A percentile compares a stretch with the other conserved stretches of the same genome.
These are phyloP conservation scores for Trichoderma virens DNA, from an alignment of 495 filamentous ascomycete genomes.

Conservation along the genomic window DNA sequence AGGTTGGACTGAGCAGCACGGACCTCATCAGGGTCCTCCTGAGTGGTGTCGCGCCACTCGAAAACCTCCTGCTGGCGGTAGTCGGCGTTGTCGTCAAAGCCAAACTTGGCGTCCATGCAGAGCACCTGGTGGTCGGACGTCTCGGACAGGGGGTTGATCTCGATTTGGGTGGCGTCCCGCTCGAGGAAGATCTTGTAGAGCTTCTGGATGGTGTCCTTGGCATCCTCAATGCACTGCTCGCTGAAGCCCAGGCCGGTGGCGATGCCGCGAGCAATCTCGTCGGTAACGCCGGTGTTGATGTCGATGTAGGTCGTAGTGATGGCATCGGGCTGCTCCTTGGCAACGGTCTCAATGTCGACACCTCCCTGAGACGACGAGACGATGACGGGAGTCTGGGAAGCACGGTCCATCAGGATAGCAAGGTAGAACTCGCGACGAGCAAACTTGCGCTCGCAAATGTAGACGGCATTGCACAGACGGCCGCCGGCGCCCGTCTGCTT, in stretches of 20 bases:
- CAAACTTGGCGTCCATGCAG: slow-evolving; percentile 98
- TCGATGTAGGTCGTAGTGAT: slow-evolving; percentile 89
- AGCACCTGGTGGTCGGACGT: slow-evolving; percentile 95
- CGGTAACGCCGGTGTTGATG: slow-evolving; percentile 91
- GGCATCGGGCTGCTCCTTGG: slow-evolving; percentile 93
- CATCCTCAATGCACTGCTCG: slow-evolving; percentile 90
- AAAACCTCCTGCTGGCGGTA: slow-evolving; percentile 97
- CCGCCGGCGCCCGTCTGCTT: slow-evolving; percentile 94
- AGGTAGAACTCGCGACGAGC: slow-evolving; percentile 98
- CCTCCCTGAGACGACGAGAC: slow-evolving; percentile 96
- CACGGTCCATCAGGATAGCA: slow-evolving; percentile 94
- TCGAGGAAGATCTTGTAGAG: slow-evolving; percentile 98
- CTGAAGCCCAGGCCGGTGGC: slow-evolving; percentile 92
- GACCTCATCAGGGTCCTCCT: slow-evolving; percentile 97
- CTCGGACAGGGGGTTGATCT: slow-evolving; percentile 97
- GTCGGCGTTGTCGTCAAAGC: slow-evolving; percentile 96
- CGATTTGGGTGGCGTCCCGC: slow-evolving; percentile 96
- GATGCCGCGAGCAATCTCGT: slow-evolving; percentile 86
- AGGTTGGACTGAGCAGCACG: slow-evolving; percentile 87
- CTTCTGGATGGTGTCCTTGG: slow-evolving; percentile 93
- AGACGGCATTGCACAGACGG: slow-evolving; percentile 90
- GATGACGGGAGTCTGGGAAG: slow-evolving; percentile 85
- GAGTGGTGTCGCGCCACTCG: slow-evolving; percentile 81
- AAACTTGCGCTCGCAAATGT: slow-evolving; percentile 99
- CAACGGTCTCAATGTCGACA: slow-evolving; percentile 97